phyloP scores from a whole-genome alignment of 169 alveolate species.

The Babesia gibsoni region DNA sequence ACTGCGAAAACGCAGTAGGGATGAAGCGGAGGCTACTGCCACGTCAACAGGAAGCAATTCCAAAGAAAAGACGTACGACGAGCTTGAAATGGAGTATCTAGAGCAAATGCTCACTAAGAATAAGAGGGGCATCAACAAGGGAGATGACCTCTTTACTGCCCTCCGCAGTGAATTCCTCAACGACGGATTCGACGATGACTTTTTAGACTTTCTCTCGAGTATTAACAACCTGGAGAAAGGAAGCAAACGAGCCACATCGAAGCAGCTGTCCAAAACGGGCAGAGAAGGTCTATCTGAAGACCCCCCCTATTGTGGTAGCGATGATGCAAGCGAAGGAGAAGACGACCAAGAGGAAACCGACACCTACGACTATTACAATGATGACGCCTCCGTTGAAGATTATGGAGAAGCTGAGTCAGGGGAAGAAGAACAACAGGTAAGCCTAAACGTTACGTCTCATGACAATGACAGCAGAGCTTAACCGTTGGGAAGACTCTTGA shows the following conservation, averaged over 20 bases:
- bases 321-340: background rate
- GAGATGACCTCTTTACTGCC: slow-evolving; percentile 34
- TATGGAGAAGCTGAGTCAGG: background rate
- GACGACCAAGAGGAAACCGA: background rate
- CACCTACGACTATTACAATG: background rate
- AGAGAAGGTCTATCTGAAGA: slow-evolving; percentile 11
- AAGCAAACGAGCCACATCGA: background rate
- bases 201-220: slow-evolving; percentile 48
- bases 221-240: background rate
- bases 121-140: slow-evolving; percentile 37
- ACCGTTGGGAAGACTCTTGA: too few species aligned
- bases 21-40: background rate
- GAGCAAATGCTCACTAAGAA: slow-evolving; percentile 32
- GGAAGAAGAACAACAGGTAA: background rate
- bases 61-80: slow-evolving; percentile 26
- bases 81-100: slow-evolving; percentile 50
- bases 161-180: slow-evolving; percentile 56
- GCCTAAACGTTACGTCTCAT: too few species aligned
- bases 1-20: background rate
- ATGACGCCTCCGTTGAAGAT: slow-evolving; percentile 1
- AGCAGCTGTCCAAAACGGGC: background rate
- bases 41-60: background rate
- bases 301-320: background rate
- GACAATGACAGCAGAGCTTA: too few species aligned
- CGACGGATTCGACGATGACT: slow-evolving; percentile 63